Base-by-base conservation (phyloP, 306 rosid species). In the Castanea mollissima region DNA sequence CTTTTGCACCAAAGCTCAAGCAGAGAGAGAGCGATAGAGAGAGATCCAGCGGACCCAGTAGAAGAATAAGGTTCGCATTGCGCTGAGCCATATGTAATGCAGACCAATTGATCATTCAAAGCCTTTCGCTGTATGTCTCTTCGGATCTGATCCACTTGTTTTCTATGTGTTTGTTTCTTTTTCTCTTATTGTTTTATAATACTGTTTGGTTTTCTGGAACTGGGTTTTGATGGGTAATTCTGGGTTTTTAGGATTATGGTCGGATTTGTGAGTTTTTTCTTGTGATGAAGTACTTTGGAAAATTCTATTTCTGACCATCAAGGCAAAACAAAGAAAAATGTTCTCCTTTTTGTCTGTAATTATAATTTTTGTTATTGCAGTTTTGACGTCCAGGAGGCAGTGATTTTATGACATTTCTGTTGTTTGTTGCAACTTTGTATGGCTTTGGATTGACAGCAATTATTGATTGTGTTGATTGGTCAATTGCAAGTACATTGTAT, bases 1-100 rank as follows among this genome's bases (percentile, higher is more conserved):
- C 46, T 74, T 80, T 25, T 76, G 87, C 82, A 75, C 77, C 88
- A 74, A 55, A 55, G 87, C 72, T 81, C 85, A 54, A 8, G 46
- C 46, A 7, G 81, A 78, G 81, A 78, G 81, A 76, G 55, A 54
- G 55, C 54, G 70, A 76, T 21, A 76, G 55, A 58, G 55, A 58
- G 70, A 81, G 90, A 91, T 86, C 93, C 89, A 67, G 86, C 78
- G 71, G 78, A 68, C 89, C 82, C 89, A 19, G 35, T 21, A 65
- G 74, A 58, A 21, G 35, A 27, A 65, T 70, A 52, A 78, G 84
- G 82, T 81, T 87, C 64, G 84, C 84, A 79, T 75, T 87, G 73
- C 69, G 55, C 51, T 68, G 73, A 11, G 54, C 54, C 57, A 46
- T 55, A 51, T 78, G 64, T 44, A 51, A 69, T 75, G 44, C 18